Evolutionary conservation across 768 basidiomycete species (phyloP).

Genomic region (Pleurotus cornucopiae): DNA sequence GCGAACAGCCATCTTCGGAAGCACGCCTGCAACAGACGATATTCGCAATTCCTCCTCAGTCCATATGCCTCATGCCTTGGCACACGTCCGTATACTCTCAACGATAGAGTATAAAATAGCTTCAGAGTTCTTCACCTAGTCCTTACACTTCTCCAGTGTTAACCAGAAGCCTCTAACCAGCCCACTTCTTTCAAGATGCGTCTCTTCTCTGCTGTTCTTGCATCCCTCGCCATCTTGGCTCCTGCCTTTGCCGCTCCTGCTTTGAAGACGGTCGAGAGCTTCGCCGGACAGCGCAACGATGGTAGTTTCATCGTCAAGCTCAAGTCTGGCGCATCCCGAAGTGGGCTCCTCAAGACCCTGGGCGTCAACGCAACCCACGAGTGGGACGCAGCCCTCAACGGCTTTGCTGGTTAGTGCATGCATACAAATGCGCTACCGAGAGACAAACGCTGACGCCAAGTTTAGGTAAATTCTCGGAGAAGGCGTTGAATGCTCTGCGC

Average conservation of each 20-base stretch:
- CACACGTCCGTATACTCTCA: background rate
- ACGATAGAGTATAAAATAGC: background rate
- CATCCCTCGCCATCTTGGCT: slow-evolving; percentile 1
- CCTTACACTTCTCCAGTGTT: slow-evolving; percentile 4
- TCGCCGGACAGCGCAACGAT: slow-evolving; percentile 5
- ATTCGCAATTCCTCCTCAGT: background rate
- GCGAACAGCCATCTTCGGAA: background rate
- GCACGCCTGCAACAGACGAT: background rate
- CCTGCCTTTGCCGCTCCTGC: slow-evolving; percentile 3
- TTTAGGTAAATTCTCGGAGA: slow-evolving; percentile 17
- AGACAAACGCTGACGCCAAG: background rate
- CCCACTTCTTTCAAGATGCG: background rate
- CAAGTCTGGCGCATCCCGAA: slow-evolving; percentile 14
- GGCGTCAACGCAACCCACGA: slow-evolving; percentile 11
- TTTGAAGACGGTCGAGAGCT: slow-evolving; percentile 10
- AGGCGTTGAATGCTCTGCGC: slow-evolving; percentile 20
- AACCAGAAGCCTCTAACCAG: background rate
- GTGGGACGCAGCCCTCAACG: slow-evolving; percentile 16
- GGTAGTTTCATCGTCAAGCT: slow-evolving; percentile 19
- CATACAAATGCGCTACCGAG: background rate
- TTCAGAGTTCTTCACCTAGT: background rate
- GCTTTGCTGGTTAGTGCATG: slow-evolving; percentile 18
- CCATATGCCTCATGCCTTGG: slow-evolving; percentile 5
- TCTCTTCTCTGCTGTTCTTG: slow-evolving; percentile 2
- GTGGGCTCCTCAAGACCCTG: slow-evolving; percentile 6